Evolutionary conservation across 257 asterid genomes (phyloP), one percentile per base, ranked within the genome.

Genomic region (Solanum clarkiae): DNA sequence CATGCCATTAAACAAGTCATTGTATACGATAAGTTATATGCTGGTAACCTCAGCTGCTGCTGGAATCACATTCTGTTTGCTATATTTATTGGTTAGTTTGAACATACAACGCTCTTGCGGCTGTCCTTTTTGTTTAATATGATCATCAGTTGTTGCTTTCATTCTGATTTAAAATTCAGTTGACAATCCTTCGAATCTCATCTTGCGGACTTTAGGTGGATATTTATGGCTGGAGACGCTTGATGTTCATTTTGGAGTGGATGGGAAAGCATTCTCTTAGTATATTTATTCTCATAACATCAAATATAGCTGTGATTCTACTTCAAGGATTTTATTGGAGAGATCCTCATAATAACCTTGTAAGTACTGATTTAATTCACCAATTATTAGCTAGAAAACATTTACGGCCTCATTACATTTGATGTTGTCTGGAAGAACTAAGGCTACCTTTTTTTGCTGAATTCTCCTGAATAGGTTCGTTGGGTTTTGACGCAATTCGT

Each of bases 231-330:
- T 93, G 98, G 99, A 91, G 93, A 87, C 74, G 90, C 54, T 69
- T 72, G 86, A 87, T 94, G 29, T 92, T 26, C 68, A 86, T 80
- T 51, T 60, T 92, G 47, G 97, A 91, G 87, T 91, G 95, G 98
- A 92, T 94, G 87, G 98, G 98, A 69, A 95, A 94, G 87, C 96
- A 93, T 84, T 87, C 98, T 15, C 92, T 95, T 29, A 81, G 90
- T 79, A 89, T 94, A 42, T 95, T 94, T 81, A 77, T 95, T 74
- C 94, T 94, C 80, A 70, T 94, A 62, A 89, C 98, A 26, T 95
- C 99, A 12, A 93, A 93, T 89, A 87, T 95, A 40, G 79, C 93
- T 29, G 92, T 95, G 82, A 92, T 94, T 84, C 66, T 83, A 13
- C 87, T 90, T 86, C 98, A 95, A 90, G 97, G 98, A 3, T 93